phyloP scores from a whole-genome alignment of 2,329 filamentous ascomycete species.

The Sphaceloma murrayae region DNA sequence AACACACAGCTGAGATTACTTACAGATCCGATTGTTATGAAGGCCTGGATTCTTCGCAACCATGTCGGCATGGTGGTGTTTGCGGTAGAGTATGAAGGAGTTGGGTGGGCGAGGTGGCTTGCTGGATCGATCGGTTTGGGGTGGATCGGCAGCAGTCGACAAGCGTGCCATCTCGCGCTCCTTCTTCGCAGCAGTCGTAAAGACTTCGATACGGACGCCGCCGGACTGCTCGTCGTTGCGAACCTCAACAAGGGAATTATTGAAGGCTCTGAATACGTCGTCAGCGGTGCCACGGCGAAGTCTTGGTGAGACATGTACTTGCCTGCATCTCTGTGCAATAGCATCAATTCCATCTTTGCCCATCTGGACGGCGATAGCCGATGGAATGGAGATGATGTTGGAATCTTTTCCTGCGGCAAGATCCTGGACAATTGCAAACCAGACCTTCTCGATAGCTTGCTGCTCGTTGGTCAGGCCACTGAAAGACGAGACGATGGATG shows the following conservation, averaged over 20 bases:
- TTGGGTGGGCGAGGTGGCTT: slow-evolving; percentile 38
- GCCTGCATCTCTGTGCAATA: slow-evolving; percentile 15
- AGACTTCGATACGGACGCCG: slow-evolving; percentile 10
- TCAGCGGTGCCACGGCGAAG: too few species aligned
- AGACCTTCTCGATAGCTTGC: slow-evolving; percentile 15
- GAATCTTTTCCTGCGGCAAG: slow-evolving; percentile 3
- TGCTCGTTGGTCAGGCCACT: not conserved
- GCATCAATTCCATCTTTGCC: slow-evolving; percentile 15
- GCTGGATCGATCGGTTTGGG: too few species aligned
- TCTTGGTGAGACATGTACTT: too few species aligned
- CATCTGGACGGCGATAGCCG: not conserved
- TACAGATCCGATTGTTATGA: slow-evolving; percentile 40
- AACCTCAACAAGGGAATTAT: slow-evolving; percentile 14
- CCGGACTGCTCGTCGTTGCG: slow-evolving; percentile 1
- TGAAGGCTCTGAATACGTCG: too few species aligned
- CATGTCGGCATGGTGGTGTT: slow-evolving; percentile 30
- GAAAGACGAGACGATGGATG: not conserved
- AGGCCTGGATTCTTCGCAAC: slow-evolving; percentile 33
- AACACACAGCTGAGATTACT: slow-evolving; percentile 19
- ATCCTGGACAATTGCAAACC: slow-evolving; percentile 12
- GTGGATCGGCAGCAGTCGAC: slow-evolving; percentile 1
- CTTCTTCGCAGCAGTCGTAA: slow-evolving; percentile 14
- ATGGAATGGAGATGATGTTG: not conserved
- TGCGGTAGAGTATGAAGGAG: slow-evolving; percentile 39
- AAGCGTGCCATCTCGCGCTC: slow-evolving; percentile 2